Base-by-base conservation (phyloP, 805 yeast species). In the Starmerella vaccinii region DNA sequence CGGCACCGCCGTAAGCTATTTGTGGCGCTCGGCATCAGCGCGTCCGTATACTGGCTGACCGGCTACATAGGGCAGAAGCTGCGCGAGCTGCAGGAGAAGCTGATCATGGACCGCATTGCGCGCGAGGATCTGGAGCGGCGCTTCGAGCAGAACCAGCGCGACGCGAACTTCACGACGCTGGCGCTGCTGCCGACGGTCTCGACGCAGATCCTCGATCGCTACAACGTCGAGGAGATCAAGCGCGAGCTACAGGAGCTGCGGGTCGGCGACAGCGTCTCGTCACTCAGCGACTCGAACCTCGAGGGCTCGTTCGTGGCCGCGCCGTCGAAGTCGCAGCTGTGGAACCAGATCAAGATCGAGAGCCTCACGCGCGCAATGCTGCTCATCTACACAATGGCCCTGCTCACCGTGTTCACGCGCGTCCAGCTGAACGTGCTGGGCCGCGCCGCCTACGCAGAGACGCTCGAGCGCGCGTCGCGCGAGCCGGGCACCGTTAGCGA, bases 81-180 rank as follows among this genome's bases (percentile, higher is more conserved):
- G 38, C 56, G 63, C 13, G 77, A 76, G 58, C 67, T 75, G 40
- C 82, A 79, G 58, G 69, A 73, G 47, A 69, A 72, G 43, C 59
- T 80, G 35, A 68, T 74, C 42, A 77, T 77, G 56, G 83, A 80
- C 65, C 74, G 77, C 40, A 74, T 77, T 47, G 76, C 83, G 21
- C 71, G 75, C 46, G 85, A 80, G 56, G 82, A 79, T 52, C 82
- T 89, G 52, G 81, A 81, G 58, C 74, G 92, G 58, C 71, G 97
- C 51, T 90, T 88, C 61, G 80, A 83, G 46, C 96, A 88, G 69
- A 90, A 96, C 10, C 97, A 89, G 62, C 81, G 81, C 58, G 97
- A 90, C 66, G 85, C 95, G 43, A 74, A 83, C 47, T 80, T 79
- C 68, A 90, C 97, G 0, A 78, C 89, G 47, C 72, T 84, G 63